Base-by-base conservation (phyloP, 352 stramenopile species). In the Aphanomyces invadans region DNA sequence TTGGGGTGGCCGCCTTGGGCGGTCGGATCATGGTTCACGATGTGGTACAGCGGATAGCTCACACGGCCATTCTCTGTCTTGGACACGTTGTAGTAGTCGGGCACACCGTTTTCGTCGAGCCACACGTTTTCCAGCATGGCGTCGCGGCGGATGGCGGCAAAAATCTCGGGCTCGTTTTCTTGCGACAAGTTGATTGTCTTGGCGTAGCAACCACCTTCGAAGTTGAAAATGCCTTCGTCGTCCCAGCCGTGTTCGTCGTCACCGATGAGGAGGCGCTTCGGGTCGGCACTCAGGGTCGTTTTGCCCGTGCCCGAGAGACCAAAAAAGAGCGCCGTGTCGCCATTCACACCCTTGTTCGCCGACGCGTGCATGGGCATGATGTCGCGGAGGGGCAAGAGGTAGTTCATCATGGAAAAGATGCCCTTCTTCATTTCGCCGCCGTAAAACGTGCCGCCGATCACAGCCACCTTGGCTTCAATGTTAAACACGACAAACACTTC, bases 131-230 rank as follows among this genome's bases (percentile, higher is more conserved):
- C 76, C 10, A 83, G 72, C 76, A 83, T 81, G 49, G 76, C 76
- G 42, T 81, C 68, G 4, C 48, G 74, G 51, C 71, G 68, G 61
- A 81, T 81, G 12, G 73, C 76, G 59, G 75, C 76, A 75, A 96
- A 98, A 68, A 98, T 98, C 63, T 98, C 91, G 19, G 95, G 94
- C 71, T 98, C 95, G 67, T 93, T 97, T 71, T 96, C 80, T 70
- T 90, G 81, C 44, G 71, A 83, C 45, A 98, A 77, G 70, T 98
- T 92, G 72, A 98, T 97, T 19, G 91, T 97, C 85, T 98, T 98
- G 69, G 95, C 95, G 76, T 98, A 98, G 80, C 95, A 98, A 36
- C 95, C 95, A 67, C 95, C 95, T 75, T 98, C 95, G 80, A 98
- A 98, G 81, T 98, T 98, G 79, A 97, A 98, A 63, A 98, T 84